phyloP scores from a whole-genome alignment of 1,284 basidiomycete genomes.

The Ceratobasidium papillatum region DNA sequence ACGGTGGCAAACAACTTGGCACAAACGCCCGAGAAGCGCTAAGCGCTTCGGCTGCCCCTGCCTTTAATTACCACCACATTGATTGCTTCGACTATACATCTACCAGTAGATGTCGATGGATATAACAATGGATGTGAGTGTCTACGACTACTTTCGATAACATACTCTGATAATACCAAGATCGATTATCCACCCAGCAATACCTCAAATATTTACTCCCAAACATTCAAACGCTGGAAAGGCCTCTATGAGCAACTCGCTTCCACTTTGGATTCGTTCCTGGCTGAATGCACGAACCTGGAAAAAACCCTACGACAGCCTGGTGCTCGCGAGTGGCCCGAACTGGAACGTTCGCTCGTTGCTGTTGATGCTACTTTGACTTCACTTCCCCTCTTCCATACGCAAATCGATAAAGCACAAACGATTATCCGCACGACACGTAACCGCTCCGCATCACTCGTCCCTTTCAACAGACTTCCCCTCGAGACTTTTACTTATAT shows the following conservation, averaged over 20 bases:
- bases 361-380: background rate
- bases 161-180: background rate
- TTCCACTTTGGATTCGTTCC: background rate
- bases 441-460: background rate
- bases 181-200: too few relatives aligned
- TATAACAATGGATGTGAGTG: background rate
- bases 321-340: background rate
- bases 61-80: too few relatives aligned
- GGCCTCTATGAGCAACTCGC: background rate
- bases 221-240: background rate
- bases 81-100: too few relatives aligned
- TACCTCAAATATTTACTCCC: background rate
- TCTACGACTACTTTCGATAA: background rate
- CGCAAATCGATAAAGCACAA: background rate
- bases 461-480: background rate
- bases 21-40: too few relatives aligned
- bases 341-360: background rate
- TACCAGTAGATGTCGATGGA: background rate
- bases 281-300: background rate
- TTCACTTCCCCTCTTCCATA: background rate
- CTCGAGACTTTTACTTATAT: background rate
- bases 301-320: background rate
- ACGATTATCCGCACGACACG: background rate
- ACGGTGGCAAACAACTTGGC: too few relatives aligned
- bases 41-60: too few relatives aligned